Percentiles rank a stretch among this genome's conserved stretches.
phyloP scores from a whole-genome alignment of 352 stramenopile genomes.

The Pythium myriotylum region DNA sequence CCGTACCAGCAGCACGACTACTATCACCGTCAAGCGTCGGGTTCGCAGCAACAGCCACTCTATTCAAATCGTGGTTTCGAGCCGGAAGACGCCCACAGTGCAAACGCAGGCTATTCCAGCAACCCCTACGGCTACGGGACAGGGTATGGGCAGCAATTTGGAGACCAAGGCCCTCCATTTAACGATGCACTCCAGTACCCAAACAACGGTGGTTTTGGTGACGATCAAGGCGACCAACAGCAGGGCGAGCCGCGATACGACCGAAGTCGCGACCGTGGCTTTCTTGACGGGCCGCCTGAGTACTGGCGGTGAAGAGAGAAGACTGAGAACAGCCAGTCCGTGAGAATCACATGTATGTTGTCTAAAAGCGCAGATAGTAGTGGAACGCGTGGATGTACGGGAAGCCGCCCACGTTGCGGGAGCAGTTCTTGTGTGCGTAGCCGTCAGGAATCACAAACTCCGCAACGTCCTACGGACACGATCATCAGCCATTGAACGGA shows the following conservation, averaged over 20 bases:
- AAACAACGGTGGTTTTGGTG: slow-evolving; percentile 14
- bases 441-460: slow-evolving; percentile 59
- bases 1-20: slow-evolving; percentile 35
- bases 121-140: slow-evolving; percentile 35
- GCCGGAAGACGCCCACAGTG: slow-evolving; percentile 53
- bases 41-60: slow-evolving; percentile 31
- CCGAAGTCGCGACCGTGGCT: slow-evolving; percentile 17
- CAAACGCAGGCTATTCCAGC: slow-evolving; percentile 9
- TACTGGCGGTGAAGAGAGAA: slow-evolving; percentile 24
- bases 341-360: not conserved
- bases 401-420: slow-evolving; percentile 64
- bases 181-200: slow-evolving; percentile 8
- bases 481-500: not conserved
- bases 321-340: not conserved
- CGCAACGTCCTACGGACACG: slow-evolving; percentile 25
- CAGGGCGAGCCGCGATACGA: slow-evolving; percentile 16
- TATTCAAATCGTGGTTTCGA: slow-evolving; percentile 60
- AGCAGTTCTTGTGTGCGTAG: slow-evolving; percentile 60
- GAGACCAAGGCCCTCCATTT: slow-evolving; percentile 25
- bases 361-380: slow-evolving; percentile 70
- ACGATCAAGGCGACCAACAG: slow-evolving; percentile 20
- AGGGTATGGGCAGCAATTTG: slow-evolving; percentile 31
- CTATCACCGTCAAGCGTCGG: slow-evolving; percentile 5
- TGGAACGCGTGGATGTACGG: slow-evolving; percentile 81
- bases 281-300: slow-evolving; percentile 24